Evolutionary conservation across 768 basidiomycete genomes (phyloP), one percentile per base, ranked within the genome.

Genomic region (Pleurotus citrinopileatus): DNA sequence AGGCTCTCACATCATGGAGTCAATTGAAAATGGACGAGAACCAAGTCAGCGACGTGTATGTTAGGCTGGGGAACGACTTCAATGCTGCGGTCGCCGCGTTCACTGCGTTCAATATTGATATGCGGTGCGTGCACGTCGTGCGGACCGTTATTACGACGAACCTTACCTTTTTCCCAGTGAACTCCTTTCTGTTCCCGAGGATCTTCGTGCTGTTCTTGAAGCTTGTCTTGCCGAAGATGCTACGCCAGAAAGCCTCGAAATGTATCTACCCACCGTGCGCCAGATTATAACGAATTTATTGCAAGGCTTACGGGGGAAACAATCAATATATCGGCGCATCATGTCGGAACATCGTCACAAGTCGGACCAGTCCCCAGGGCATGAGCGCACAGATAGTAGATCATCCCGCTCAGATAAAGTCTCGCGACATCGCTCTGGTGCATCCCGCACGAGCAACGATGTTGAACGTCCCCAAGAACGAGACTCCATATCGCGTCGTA

Each of bases 21-120:
- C 76, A 76, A 55, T 70, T 80, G 56, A 78, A 83, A 61, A 78
- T 89, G 61, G 76, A 83, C 54, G 94, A 96, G 65, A 72, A 69
- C 38, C 78, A 90, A 60, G 94, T 99, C 65, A 97, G 94, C 77
- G 93, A 98, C 69, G 91, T 97, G 52, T 99, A 99, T 70, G 97
- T 99, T 52, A 83, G 86, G 52, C 77, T 99, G 20, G 97, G 97
- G 20, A 98, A 98, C 70, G 95, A 97, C 66, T 98, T 99, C 76
- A 98, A 98, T 65, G 82, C 84, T 13, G 94, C 94, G 8, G 91
- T 95, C 34, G 82, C 87, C 51, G 93, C 94, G 1, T 99, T 99
- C 66, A 80, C 81, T 2, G 74, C 80, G 10, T 93, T 87, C 60
- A 84, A 86, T 57, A 95, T 99, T 55, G 84, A 89, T 57, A 98